These are phyloP conservation scores for Marchantia paleacea DNA, from an alignment of 225 moss, liverwort and hornwort species.

Conservation along the genomic window DNA sequence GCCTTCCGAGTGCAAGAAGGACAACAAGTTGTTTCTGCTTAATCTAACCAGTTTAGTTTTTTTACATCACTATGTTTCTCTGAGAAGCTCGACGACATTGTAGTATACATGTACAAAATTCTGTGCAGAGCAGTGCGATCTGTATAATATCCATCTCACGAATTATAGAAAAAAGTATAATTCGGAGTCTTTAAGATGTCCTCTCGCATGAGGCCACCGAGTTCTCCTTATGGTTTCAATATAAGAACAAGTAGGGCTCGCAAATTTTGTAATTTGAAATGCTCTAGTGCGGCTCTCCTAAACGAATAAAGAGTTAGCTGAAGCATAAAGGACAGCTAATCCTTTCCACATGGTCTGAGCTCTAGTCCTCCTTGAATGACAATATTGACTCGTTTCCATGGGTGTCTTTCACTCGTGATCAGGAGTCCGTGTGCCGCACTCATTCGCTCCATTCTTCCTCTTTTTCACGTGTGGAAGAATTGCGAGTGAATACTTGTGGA, in stretches of 20 bases:
- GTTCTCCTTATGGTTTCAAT: conserved; percentile 6
- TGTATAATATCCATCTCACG: conserved; percentile 37
- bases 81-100: conserved; percentile 14
- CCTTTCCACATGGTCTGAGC: not conserved
- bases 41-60: conserved; percentile 6
- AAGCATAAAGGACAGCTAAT: not conserved
- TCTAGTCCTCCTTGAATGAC: no score
- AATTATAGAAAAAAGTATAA: conserved; percentile 9
- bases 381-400: no score
- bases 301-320: conserved; percentile 18
- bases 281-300: conserved; percentile 15
- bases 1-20: not conserved
- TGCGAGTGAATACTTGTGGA: no score
- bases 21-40: not conserved
- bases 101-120: conserved; percentile 40
- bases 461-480: no score
- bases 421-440: no score
- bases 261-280: conserved; percentile 21
- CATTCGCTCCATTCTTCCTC: no score
- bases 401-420: no score
- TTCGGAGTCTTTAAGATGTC: not conserved
- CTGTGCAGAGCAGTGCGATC: conserved; percentile 35
- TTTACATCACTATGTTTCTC: not conserved
- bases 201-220: not conserved
- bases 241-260: conserved; percentile 11